phyloP scores from a whole-genome alignment of 345 rosid genomes.

The Isatis tinctoria region DNA sequence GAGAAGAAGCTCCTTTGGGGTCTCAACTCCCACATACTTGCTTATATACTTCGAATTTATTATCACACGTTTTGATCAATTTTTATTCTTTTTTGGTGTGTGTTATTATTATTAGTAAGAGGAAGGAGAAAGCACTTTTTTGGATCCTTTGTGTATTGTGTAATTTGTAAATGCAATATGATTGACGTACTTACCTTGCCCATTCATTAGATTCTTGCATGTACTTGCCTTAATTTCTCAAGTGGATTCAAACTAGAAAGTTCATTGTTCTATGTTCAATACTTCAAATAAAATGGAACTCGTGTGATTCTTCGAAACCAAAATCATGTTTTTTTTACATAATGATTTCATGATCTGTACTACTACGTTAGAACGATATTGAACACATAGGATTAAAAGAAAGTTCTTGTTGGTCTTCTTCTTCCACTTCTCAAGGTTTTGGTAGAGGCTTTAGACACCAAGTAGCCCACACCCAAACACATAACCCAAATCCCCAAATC shows the following conservation, averaged over 20 bases:
- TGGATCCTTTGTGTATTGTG: background rate
- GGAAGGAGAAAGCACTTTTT: background rate
- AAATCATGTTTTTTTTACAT: background rate
- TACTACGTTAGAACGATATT: background rate
- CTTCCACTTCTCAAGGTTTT: conserved; percentile 38
- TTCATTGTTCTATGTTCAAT: background rate
- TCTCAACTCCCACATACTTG: background rate
- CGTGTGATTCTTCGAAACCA: background rate
- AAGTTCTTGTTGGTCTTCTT: conserved; percentile 29
- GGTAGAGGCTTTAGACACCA: conserved; percentile 63
- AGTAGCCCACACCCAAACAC: conserved; percentile 73
- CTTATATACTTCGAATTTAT: background rate
- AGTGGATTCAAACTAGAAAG: background rate
- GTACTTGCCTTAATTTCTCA: background rate
- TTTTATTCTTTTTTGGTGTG: background rate
- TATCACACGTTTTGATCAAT: background rate
- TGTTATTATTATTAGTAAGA: background rate
- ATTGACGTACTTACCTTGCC: background rate
- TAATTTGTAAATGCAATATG: conserved; percentile 18
- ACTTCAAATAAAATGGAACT: background rate
- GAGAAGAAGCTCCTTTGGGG: conserved; percentile 1
- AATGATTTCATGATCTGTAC: background rate
- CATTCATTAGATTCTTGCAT: background rate
- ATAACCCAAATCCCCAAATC: conserved; percentile 82
- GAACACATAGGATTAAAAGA: conserved; percentile 23